These are phyloP conservation scores for Suillus bovinus DNA, from an alignment of 768 basidiomycete genomes.

Conservation along the genomic window DNA sequence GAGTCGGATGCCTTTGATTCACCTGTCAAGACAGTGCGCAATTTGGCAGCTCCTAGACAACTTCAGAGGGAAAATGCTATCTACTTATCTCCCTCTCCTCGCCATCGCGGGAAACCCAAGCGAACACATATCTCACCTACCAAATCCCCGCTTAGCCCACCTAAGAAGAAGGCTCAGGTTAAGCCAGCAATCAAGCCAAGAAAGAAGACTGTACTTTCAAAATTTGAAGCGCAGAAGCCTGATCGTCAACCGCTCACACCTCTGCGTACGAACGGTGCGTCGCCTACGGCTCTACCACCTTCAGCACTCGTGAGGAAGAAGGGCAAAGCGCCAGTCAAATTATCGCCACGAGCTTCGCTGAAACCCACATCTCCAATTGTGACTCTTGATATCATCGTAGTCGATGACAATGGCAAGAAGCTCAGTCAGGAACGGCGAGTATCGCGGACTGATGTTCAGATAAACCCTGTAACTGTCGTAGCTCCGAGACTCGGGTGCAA, in stretches of 20 bases:
- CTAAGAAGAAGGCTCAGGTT: constrained; percentile 30
- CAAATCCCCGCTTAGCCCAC: constrained; percentile 23
- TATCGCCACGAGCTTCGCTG: constrained; percentile 27
- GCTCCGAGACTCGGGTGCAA: constrained; percentile 12
- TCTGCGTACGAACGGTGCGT: constrained; percentile 28
- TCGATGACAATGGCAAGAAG: constrained; percentile 60
- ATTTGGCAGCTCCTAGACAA: neutral
- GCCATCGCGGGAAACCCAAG: constrained; percentile 15
- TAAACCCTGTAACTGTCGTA: constrained; percentile 28
- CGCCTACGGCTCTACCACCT: constrained; percentile 37
- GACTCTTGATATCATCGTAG: constrained; percentile 64
- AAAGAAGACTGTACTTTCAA: constrained; percentile 18
- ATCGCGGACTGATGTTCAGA: constrained; percentile 44
- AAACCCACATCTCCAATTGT: constrained; percentile 50
- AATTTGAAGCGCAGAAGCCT: constrained; percentile 19
- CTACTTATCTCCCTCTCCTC: constrained; percentile 24
- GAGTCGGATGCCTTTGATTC: constrained; percentile 13
- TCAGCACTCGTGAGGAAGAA: constrained; percentile 24
- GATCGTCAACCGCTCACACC: constrained; percentile 43
- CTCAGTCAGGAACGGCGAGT: constrained; percentile 63
- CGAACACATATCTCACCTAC: constrained; percentile 20
- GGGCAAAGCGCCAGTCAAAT: constrained; percentile 17
- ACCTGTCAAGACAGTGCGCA: constrained; percentile 2
- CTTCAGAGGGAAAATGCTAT: constrained; percentile 26
- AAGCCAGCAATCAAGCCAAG: constrained; percentile 15